A percentile compares a stretch with the other conserved stretches of the same genome.
Evolutionary conservation across 257 asterid genomes (phyloP).

Genomic region (Nicotiana benthamiana): DNA sequence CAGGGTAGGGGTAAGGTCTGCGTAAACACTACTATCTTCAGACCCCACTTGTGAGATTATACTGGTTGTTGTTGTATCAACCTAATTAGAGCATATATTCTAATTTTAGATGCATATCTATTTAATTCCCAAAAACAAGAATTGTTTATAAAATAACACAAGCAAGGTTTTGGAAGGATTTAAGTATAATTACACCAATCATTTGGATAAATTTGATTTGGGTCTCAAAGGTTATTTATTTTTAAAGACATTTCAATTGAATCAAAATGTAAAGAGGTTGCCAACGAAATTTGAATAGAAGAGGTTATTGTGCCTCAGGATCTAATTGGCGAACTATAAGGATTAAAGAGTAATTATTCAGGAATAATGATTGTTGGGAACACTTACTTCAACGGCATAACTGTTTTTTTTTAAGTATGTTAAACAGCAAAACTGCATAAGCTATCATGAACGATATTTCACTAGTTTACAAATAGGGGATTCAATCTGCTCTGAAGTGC

Average conservation of each 20-base stretch:
- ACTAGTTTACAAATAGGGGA: not conserved
- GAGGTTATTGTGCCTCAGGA: not conserved
- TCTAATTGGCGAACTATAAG: not conserved
- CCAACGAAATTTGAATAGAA: not conserved
- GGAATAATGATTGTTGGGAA: not conserved
- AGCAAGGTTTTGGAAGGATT: not conserved
- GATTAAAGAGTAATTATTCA: not conserved
- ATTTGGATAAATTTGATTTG: not conserved
- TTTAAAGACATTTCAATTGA: not conserved
- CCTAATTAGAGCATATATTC: not conserved
- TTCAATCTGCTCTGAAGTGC: not conserved
- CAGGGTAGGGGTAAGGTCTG: too few species aligned
- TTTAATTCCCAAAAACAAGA: not conserved
- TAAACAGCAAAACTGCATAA: not conserved
- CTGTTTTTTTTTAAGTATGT: not conserved
- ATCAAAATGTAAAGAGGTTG: not conserved
- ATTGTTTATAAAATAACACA: not conserved
- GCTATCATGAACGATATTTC: not conserved
- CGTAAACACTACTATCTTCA: too few species aligned
- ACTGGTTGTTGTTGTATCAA: too few species aligned
- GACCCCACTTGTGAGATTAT: too few species aligned
- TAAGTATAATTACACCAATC: not conserved
- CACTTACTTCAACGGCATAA: not conserved
- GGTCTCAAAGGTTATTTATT: not conserved
- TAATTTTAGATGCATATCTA: slow-evolving; percentile 2